phyloP scores from a whole-genome alignment of 2,329 filamentous ascomycete species.

The Simplicillium aogashimaense region DNA sequence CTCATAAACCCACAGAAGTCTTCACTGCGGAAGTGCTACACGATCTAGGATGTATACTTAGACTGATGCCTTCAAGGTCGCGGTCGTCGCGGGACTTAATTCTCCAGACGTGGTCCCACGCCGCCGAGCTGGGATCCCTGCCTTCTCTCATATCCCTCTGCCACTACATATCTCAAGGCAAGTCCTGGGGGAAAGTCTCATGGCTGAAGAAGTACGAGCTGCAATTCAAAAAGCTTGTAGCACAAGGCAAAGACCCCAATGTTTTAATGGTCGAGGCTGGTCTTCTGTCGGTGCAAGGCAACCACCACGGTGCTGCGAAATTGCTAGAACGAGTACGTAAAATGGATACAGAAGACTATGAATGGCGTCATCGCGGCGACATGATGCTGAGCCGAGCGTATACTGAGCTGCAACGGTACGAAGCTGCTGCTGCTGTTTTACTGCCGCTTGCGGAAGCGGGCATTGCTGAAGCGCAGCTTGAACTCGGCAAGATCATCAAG shows the following conservation, averaged over 20 bases:
- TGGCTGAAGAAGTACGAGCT: too few species aligned
- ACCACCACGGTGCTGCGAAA: too few species aligned
- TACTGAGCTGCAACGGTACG: slow-evolving; percentile 10
- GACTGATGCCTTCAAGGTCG: slow-evolving; percentile 5
- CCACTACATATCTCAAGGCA: too few species aligned
- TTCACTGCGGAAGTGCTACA: slow-evolving; percentile 12
- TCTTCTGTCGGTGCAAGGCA: slow-evolving; percentile 12
- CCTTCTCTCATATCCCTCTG: slow-evolving; percentile 12
- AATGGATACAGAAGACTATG: slow-evolving; percentile 7
- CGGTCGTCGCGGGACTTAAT: too few species aligned
- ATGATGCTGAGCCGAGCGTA: slow-evolving; percentile 8
- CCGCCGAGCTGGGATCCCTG: slow-evolving; percentile 18
- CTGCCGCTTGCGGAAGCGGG: slow-evolving; percentile 12
- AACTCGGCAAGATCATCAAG: slow-evolving; percentile 16
- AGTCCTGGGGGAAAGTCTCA: slow-evolving; percentile 2
- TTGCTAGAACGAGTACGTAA: too few species aligned
- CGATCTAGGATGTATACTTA: slow-evolving; percentile 18
- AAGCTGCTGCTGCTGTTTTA: slow-evolving; percentile 15
- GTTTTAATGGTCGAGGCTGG: slow-evolving; percentile 24
- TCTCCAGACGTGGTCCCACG: slow-evolving; percentile 18
- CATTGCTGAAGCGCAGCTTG: slow-evolving; percentile 14
- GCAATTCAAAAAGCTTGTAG: slow-evolving; percentile 14
- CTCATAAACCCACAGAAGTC: background rate
- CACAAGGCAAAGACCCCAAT: slow-evolving; percentile 19
- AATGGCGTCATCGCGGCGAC: slow-evolving; percentile 8